These are phyloP conservation scores for Pyrenochaeta sp. DNA, from an alignment of 2,329 filamentous ascomycete genomes.

Conservation along the genomic window DNA sequence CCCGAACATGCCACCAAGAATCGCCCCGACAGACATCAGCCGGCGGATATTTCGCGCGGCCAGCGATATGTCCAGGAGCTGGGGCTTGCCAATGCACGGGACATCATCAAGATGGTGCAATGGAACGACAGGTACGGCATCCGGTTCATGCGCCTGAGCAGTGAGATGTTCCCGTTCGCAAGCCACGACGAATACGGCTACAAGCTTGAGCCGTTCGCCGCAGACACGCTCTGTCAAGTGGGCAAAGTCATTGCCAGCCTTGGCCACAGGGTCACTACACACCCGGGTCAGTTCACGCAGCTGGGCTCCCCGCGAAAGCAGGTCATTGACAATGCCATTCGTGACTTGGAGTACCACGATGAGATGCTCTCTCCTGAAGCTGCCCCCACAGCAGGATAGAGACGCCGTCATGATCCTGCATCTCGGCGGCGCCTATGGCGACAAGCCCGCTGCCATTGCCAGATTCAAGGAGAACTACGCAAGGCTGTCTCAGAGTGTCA, in stretches of 20 bases:
- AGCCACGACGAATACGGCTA: constrained; percentile 90
- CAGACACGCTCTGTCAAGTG: constrained; percentile 76
- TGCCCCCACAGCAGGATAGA: constrained; percentile 79
- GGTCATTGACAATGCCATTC: constrained; percentile 78
- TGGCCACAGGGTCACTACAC: constrained; percentile 86
- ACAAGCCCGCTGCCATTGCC: constrained; percentile 80
- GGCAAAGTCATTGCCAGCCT: constrained; percentile 79
- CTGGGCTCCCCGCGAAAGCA: constrained; percentile 81
- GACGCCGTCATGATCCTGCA: constrained; percentile 96
- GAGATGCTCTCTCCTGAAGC: constrained; percentile 81
- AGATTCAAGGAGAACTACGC: constrained; percentile 81
- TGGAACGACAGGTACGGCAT: constrained; percentile 96
- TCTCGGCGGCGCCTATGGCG: constrained; percentile 89
- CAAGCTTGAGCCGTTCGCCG: constrained; percentile 81
- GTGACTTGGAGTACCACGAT: constrained; percentile 87
- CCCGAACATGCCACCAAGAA: constrained; percentile 88
- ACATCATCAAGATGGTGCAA: constrained; percentile 83
- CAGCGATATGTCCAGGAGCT: constrained; percentile 77
- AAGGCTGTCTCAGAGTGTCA: constrained; percentile 72
- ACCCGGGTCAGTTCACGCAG: constrained; percentile 91
- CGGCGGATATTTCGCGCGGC: constrained; percentile 72
- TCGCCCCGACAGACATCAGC: constrained; percentile 76
- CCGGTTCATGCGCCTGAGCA: constrained; percentile 89
- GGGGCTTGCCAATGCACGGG: constrained; percentile 81
- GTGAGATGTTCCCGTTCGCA: constrained; percentile 97